Base-by-base conservation (phyloP, 768 basidiomycete species). In the Galerina sulciceps region DNA sequence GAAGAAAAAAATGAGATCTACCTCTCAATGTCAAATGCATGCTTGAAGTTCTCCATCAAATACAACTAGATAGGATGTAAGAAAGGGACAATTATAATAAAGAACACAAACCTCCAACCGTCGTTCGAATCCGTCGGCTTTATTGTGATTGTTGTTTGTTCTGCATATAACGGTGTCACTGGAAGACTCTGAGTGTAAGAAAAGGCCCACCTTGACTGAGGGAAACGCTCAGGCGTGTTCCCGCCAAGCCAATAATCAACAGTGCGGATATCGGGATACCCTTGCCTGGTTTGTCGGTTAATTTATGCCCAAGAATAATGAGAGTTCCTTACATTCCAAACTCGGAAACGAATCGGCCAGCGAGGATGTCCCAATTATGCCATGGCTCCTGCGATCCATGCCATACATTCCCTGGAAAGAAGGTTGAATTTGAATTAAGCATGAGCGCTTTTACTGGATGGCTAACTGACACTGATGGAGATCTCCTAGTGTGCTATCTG, bases 261-360 rank as follows among this genome's bases (percentile, higher is more conserved):
- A 0, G 96, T 99, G 35, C 92, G 84, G 50, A 92, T 87, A 70
- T 94, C 84, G 0, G 96, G 96, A 67, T 87, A 95, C 1, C 88
- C 94, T 69, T 95, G 78, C 94, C 93, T 95, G 52, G 56, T 59
- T 26, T 35, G 4, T 2, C 23, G 17, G 26, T 52, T 10, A 43
- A 40, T 42, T 23, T 13, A 10, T 35, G 38, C 10, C 36, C 18
- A 31, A 42, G 37, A 41, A 10, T 26, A 46, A 20, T 18, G 34
- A 44, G 35, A 20, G 50, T 17, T 23, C 45, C 85, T 58, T 68
- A 90, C 93, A 96, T 96, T 63, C 94, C 94, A 64, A 96, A 96
- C 71, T 97, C 95, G 6, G 92, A 94, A 23, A 98, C 92, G 74
- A 98, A 98, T 36, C 96, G 86, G 40, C 94, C 95, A 0, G 91